phyloP scores from a whole-genome alignment of 2,329 filamentous ascomycete genomes.

The Alternaria tenuissima region DNA sequence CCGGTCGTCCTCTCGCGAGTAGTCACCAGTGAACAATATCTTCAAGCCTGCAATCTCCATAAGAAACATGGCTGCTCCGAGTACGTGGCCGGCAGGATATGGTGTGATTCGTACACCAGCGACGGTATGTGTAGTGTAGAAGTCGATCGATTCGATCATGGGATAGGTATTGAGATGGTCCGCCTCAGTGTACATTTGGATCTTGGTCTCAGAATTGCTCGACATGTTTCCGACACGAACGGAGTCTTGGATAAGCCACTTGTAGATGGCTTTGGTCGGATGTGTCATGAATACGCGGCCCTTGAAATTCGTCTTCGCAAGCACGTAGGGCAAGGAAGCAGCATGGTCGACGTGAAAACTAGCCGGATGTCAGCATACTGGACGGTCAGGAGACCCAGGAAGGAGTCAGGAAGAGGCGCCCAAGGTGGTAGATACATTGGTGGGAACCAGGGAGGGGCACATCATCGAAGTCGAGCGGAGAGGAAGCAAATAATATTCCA shows the following conservation, averaged over 20 bases:
- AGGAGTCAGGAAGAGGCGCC: slow-evolving; percentile 3
- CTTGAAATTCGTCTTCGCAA: slow-evolving; percentile 97
- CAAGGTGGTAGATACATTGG: slow-evolving; percentile 27
- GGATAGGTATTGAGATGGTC: slow-evolving; percentile 94
- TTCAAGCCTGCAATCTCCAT: slow-evolving; percentile 97
- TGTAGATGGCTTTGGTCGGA: slow-evolving; percentile 99
- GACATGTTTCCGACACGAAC: slow-evolving; percentile 82
- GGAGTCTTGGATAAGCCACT: slow-evolving; percentile 98
- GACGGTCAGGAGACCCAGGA: slow-evolving; percentile 1
- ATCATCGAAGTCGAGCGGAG: slow-evolving; percentile 48
- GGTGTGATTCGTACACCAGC: slow-evolving; percentile 96
- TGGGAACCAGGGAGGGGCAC: slow-evolving; percentile 35
- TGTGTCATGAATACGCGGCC: slow-evolving; percentile 99
- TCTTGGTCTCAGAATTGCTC: slow-evolving; percentile 68
- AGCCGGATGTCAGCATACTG: slow-evolving; percentile 28
- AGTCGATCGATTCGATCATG: slow-evolving; percentile 96
- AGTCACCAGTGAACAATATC: slow-evolving; percentile 97
- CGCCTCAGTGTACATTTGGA: slow-evolving; percentile 87
- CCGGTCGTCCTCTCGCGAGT: slow-evolving; percentile 92
- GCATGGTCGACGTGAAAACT: slow-evolving; percentile 99
- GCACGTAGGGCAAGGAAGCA: slow-evolving; percentile 96
- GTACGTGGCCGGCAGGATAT: slow-evolving; percentile 96
- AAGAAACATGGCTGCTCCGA: slow-evolving; percentile 97
- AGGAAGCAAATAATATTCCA: slow-evolving; percentile 51
- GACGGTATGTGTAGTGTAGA: slow-evolving; percentile 96